A percentile compares a stretch with the other conserved stretches of the same genome.
Conservation (phyloP, 2,329 filamentous ascomycete species). For the Cladorrhinum sp. region DNA sequence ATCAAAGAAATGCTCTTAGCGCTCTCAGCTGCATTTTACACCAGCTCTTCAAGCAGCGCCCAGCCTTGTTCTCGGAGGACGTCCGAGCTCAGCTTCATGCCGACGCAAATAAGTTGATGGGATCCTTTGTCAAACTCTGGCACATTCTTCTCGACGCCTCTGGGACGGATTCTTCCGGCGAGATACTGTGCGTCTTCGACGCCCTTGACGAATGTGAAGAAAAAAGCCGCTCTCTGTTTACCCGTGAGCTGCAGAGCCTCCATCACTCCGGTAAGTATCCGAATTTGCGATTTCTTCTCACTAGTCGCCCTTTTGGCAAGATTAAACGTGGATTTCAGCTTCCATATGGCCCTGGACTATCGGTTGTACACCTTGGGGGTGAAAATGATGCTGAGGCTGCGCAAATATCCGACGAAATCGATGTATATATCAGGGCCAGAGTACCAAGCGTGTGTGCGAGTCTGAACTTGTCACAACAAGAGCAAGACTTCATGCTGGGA, state of each 20-base stretch:
- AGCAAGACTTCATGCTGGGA: constrained; percentile 24
- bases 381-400: constrained; percentile 30
- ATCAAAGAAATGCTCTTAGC: constrained; percentile 20
- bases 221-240: constrained; percentile 16
- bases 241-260: constrained; percentile 17
- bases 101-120: constrained; percentile 9
- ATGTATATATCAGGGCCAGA: constrained; percentile 30
- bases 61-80: neutral
- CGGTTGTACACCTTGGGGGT: constrained; percentile 24
- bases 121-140: constrained; percentile 23
- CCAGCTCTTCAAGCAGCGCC: constrained; percentile 27
- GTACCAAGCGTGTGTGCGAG: constrained; percentile 10
- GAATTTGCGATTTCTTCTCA: constrained; percentile 34
- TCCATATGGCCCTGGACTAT: constrained; percentile 2
- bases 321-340: constrained; percentile 25
- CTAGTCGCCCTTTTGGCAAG: constrained; percentile 31
- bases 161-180: constrained; percentile 10
- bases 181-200: constrained; percentile 33
- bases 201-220: constrained; percentile 34
- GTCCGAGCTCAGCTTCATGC: constrained; percentile 10
- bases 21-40: constrained; percentile 30
- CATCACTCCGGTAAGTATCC: constrained; percentile 9
- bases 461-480: constrained; percentile 17
- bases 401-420: constrained; percentile 33
- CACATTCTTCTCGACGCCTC: constrained; percentile 18